Conservation (phyloP, 768 basidiomycete genomes). For the Floccularia luteovirens region DNA sequence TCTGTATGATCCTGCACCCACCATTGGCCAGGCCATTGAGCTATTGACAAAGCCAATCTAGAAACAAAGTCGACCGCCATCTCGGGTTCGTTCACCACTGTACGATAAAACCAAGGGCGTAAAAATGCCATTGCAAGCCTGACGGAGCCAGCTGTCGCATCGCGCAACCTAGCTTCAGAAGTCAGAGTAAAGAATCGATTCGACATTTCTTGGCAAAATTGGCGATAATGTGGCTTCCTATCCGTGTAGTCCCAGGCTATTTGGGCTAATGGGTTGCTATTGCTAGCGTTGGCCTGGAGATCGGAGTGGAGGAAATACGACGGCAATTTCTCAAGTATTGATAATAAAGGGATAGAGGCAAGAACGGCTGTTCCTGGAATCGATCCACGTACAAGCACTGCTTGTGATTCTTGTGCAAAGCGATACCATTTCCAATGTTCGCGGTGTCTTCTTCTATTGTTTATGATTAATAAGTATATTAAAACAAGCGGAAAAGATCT, state of each 20-base stretch:
- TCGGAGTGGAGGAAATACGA: constrained; percentile 51
- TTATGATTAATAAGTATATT: neutral
- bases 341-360: constrained; percentile 60
- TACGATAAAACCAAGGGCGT: constrained; percentile 59
- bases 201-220: constrained; percentile 67
- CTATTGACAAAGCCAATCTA: constrained; percentile 39
- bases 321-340: constrained; percentile 59
- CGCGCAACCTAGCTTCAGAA: constrained; percentile 49
- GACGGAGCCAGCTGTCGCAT: constrained; percentile 62
- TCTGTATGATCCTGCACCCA: constrained; percentile 63
- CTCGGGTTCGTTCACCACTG: constrained; percentile 29
- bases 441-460: constrained; percentile 10
- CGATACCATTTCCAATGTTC: constrained; percentile 75
- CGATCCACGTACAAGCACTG: constrained; percentile 63
- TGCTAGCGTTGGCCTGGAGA: constrained; percentile 16
- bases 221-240: constrained; percentile 54
- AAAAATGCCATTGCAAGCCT: constrained; percentile 62
- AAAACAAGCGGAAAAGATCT: neutral
- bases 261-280: constrained; percentile 22
- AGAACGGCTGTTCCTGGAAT: constrained; percentile 62
- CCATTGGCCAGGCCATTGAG: constrained; percentile 62
- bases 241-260: constrained; percentile 49
- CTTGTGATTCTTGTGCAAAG: constrained; percentile 69
- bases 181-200: constrained; percentile 51
- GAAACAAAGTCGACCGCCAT: constrained; percentile 25